phyloP scores from a whole-genome alignment of 768 basidiomycete genomes.

The Dioszegia hungarica region DNA sequence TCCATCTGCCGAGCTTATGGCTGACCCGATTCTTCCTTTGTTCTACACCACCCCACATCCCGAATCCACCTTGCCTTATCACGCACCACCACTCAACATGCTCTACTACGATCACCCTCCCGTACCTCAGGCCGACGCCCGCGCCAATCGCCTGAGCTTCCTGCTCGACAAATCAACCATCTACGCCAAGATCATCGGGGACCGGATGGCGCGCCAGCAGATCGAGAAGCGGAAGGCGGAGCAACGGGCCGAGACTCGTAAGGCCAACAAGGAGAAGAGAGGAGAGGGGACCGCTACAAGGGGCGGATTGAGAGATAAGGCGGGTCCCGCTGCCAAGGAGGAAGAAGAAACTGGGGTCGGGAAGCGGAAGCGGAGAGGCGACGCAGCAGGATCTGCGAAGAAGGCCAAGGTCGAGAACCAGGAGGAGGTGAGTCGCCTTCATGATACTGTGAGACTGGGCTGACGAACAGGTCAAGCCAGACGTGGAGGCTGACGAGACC shows the following conservation, averaged over 20 bases:
- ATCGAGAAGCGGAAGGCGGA: slow-evolving; percentile 42
- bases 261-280: slow-evolving; percentile 44
- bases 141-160: slow-evolving; percentile 44
- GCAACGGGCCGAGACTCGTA: slow-evolving; percentile 25
- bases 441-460: background rate
- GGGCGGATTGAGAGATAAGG: slow-evolving; percentile 24
- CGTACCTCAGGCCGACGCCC: slow-evolving; percentile 21
- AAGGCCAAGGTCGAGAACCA: slow-evolving; percentile 33
- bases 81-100: background rate
- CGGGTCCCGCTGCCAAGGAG: slow-evolving; percentile 10
- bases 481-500: too few species aligned
- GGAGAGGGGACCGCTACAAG: slow-evolving; percentile 9
- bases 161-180: slow-evolving; percentile 71
- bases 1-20: background rate
- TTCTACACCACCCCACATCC: background rate
- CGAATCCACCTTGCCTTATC: too few species aligned
- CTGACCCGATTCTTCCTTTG: slow-evolving; percentile 10
- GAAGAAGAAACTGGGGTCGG: slow-evolving; percentile 2
- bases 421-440: background rate
- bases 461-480: too few species aligned
- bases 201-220: slow-evolving; percentile 62
- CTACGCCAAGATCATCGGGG: slow-evolving; percentile 67
- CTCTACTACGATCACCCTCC: background rate
- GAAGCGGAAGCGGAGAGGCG: slow-evolving; percentile 27
- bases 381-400: slow-evolving; percentile 22